Conservation (phyloP, 805 yeast genomes). For the Lachancea dasiensis region DNA sequence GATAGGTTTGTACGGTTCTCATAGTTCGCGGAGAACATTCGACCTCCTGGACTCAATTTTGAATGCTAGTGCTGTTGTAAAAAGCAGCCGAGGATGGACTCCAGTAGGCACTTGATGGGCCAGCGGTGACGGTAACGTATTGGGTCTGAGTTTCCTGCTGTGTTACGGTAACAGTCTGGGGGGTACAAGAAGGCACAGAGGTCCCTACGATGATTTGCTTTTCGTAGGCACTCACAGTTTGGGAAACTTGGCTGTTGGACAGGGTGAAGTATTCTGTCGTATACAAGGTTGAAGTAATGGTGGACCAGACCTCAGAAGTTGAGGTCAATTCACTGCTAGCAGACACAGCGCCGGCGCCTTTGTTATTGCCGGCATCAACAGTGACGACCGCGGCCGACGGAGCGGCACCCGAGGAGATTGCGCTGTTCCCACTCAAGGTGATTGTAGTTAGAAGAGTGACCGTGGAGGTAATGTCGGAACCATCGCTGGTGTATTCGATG, state of each 20-base stretch:
- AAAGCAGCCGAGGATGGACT: slow-evolving; percentile 7
- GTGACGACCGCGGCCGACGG: slow-evolving; percentile 14
- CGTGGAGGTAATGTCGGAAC: slow-evolving; percentile 10
- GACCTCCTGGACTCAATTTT: too few relatives aligned
- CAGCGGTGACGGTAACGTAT: slow-evolving; percentile 12
- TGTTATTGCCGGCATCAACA: slow-evolving; percentile 1
- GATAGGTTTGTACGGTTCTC: too few relatives aligned
- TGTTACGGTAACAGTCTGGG: slow-evolving; percentile 14
- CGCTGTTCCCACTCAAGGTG: slow-evolving; percentile 7
- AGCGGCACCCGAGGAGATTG: not conserved
- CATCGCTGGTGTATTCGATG: slow-evolving; percentile 7
- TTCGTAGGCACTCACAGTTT: slow-evolving; percentile 11
- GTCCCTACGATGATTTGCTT: slow-evolving; percentile 10
- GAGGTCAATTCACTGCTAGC: not conserved
- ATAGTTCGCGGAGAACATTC: too few relatives aligned
- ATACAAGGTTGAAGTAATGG: slow-evolving; percentile 19
- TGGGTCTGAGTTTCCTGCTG: slow-evolving; percentile 11
- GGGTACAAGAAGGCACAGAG: slow-evolving; percentile 9
- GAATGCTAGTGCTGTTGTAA: slow-evolving; percentile 2
- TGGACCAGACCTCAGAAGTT: slow-evolving; percentile 16
- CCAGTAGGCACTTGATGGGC: slow-evolving; percentile 4
- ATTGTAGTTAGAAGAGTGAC: slow-evolving; percentile 12
- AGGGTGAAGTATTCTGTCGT: slow-evolving; percentile 16
- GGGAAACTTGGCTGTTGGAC: slow-evolving; percentile 11
- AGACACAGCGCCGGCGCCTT: slow-evolving; percentile 4